Evolutionary conservation across 2,329 filamentous ascomycete genomes (phyloP).

Genomic region (Cladosporium halotolerans): DNA sequence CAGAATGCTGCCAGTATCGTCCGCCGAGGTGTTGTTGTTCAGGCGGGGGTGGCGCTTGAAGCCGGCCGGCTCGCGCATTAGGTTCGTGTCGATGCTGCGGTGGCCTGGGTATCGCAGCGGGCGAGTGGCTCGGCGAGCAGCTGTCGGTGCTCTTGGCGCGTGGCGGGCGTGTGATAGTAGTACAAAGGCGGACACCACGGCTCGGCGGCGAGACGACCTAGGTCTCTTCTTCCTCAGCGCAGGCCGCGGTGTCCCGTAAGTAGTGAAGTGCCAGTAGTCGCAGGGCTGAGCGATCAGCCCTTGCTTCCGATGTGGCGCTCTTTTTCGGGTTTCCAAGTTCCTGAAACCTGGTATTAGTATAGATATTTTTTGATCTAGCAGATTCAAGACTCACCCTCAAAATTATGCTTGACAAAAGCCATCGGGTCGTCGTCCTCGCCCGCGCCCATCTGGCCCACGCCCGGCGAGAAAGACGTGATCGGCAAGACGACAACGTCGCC

Average conservation of each 20-base stretch:
- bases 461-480: slow-evolving; percentile 95
- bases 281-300: too few species aligned
- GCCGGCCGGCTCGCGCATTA: too few species aligned
- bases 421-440: slow-evolving; percentile 84
- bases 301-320: slow-evolving; percentile 54
- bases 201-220: too few species aligned
- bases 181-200: too few species aligned
- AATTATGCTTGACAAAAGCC: slow-evolving; percentile 96
- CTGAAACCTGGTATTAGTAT: slow-evolving; percentile 35
- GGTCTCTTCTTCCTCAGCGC: too few species aligned
- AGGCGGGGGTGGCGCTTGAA: too few species aligned
- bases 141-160: background rate
- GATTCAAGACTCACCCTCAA: slow-evolving; percentile 65
- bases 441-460: slow-evolving; percentile 87
- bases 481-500: slow-evolving; percentile 91
- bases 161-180: too few species aligned
- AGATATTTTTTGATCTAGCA: background rate
- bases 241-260: too few species aligned
- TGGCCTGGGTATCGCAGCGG: too few species aligned
- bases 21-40: too few species aligned
- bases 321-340: slow-evolving; percentile 69
- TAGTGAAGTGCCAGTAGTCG: background rate
- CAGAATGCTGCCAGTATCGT: too few species aligned
- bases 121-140: background rate
- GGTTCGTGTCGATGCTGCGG: too few species aligned